Conservation (phyloP, 345 rosid species). For the Syzygium grande region DNA sequence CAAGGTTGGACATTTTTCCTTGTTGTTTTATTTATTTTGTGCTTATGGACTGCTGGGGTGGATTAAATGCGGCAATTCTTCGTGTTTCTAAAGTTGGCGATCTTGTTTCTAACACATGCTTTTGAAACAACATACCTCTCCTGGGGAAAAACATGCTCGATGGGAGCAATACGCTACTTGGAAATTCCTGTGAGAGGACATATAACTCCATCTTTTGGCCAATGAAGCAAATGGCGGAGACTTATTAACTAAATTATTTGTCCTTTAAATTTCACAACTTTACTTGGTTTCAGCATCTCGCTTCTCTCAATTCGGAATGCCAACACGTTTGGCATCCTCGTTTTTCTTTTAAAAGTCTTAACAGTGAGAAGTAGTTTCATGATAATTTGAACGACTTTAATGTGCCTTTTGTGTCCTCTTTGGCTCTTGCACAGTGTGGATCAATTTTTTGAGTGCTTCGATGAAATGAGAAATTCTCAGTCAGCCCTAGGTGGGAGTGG, state of each 20-base stretch:
- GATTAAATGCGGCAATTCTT: not conserved
- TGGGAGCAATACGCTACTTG: not conserved
- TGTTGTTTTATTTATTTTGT: not conserved
- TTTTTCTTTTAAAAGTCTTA: not conserved
- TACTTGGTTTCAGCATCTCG: not conserved
- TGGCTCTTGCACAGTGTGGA: conserved; percentile 52
- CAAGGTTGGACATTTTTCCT: conserved; percentile 51
- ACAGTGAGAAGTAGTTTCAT: not conserved
- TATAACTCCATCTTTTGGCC: not conserved
- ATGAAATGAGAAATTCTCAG: conserved; percentile 83
- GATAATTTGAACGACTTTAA: not conserved
- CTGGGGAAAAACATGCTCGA: not conserved
- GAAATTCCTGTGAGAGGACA: not conserved
- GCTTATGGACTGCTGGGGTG: not conserved
- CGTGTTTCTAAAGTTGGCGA: not conserved
- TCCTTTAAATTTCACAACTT: not conserved
- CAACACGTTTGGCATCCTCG: not conserved
- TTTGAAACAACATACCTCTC: not conserved
- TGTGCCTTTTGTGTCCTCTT: not conserved
- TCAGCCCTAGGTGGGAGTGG: conserved; percentile 87
- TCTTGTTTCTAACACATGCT: not conserved
- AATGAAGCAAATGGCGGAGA: not conserved
- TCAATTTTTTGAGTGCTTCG: conserved; percentile 94
- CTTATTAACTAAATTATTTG: not conserved
- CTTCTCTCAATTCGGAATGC: not conserved